Conservation (phyloP, 2,329 filamentous ascomycete species). For the Trichoderma sp. region DNA sequence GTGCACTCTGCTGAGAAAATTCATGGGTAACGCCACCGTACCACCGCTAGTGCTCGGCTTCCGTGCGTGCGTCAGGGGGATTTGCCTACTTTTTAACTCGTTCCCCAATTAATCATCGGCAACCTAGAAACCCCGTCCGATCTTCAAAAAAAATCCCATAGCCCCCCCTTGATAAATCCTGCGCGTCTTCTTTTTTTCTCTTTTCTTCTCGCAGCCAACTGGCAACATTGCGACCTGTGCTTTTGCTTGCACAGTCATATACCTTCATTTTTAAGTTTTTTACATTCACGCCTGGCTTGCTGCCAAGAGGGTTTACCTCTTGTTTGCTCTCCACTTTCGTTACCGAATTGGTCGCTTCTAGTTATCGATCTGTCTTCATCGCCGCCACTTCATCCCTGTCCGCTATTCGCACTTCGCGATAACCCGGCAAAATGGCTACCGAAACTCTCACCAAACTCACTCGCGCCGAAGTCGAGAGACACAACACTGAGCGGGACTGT, state of each 20-base stretch:
- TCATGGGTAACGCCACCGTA: constrained; percentile 20
- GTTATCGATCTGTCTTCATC: constrained; percentile 27
- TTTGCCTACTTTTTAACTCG: constrained; percentile 20
- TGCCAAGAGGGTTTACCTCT: constrained; percentile 15
- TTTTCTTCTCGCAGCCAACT: background rate
- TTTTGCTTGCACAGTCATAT: background rate
- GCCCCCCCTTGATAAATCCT: constrained; percentile 21
- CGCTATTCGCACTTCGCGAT: constrained; percentile 15
- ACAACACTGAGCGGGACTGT: constrained; percentile 81
- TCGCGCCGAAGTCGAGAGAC: constrained; percentile 76
- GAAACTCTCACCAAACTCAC: constrained; percentile 83
- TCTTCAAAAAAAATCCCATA: constrained; percentile 15
- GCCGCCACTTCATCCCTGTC: constrained; percentile 23
- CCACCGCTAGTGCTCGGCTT: constrained; percentile 18
- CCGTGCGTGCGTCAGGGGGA: constrained; percentile 33
- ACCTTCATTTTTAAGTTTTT: background rate
- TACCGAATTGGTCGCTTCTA: background rate
- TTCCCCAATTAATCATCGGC: constrained; percentile 32
- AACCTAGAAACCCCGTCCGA: constrained; percentile 19
- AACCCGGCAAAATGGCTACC: constrained; percentile 66
- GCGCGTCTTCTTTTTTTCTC: background rate
- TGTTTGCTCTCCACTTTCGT: background rate
- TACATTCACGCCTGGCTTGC: background rate
- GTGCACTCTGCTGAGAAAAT: constrained; percentile 17
- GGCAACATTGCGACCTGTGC: background rate